Conservation (phyloP, 1,284 basidiomycete genomes). For the Sporisorium graminicola region DNA sequence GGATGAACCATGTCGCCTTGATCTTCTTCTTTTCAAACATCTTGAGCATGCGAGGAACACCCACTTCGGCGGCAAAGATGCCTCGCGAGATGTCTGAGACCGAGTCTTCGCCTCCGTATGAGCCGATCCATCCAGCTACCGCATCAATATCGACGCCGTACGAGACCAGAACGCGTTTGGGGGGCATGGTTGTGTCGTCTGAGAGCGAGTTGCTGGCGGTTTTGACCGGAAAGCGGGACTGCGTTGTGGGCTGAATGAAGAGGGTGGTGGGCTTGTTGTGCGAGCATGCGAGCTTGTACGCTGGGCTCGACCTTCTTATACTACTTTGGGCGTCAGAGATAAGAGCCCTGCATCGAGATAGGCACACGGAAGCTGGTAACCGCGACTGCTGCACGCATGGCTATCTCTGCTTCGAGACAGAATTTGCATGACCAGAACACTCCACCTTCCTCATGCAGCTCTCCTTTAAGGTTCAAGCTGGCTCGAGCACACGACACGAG, state of each 20-base stretch:
- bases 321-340: too few relatives aligned
- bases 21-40: slow-evolving; percentile 77
- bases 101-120: slow-evolving; percentile 79
- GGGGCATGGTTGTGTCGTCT: slow-evolving; percentile 8
- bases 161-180: slow-evolving; percentile 28
- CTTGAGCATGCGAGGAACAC: slow-evolving; percentile 73
- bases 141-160: slow-evolving; percentile 41
- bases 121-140: slow-evolving; percentile 73
- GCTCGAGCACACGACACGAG: not conserved
- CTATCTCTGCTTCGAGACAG: too few relatives aligned
- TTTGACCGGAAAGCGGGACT: not conserved
- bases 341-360: too few relatives aligned
- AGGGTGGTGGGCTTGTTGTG: not conserved
- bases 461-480: too few relatives aligned
- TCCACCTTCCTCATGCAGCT: too few relatives aligned
- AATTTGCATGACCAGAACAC: too few relatives aligned
- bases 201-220: not conserved
- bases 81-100: slow-evolving; percentile 78
- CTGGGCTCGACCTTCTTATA: too few relatives aligned
- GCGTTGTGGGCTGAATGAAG: not conserved
- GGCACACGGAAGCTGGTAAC: too few relatives aligned
- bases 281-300: too few relatives aligned
- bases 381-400: too few relatives aligned
- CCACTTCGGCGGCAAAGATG: slow-evolving; percentile 78
- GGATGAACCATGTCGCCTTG: slow-evolving; percentile 76